Percentiles rank a stretch among this genome's conserved stretches.
Conservation (phyloP, 2,329 filamentous ascomycete genomes). For the Exserohilum rostratum region DNA sequence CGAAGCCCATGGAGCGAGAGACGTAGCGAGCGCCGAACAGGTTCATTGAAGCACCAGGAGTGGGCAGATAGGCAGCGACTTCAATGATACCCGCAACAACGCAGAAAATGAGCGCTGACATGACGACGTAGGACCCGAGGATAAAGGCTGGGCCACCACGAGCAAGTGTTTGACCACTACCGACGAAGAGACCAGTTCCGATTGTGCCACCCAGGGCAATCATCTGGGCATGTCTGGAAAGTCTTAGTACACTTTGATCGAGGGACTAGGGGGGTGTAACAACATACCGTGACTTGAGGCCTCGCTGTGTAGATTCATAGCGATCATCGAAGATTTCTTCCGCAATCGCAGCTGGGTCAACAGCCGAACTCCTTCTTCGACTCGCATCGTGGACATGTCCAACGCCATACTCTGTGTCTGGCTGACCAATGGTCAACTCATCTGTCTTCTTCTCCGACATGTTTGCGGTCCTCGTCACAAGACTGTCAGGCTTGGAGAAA, state of each 20-base stretch:
- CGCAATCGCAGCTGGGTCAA: constrained; percentile 32
- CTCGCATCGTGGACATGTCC: constrained; percentile 7
- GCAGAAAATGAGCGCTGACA: constrained; percentile 36
- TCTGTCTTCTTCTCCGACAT: constrained; percentile 28
- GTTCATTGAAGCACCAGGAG: constrained; percentile 60
- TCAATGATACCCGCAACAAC: constrained; percentile 48
- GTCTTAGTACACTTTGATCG: constrained; percentile 49
- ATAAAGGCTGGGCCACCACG: constrained; percentile 39
- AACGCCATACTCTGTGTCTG: constrained; percentile 17
- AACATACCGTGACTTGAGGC: constrained; percentile 47
- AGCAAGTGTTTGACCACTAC: constrained; percentile 59
- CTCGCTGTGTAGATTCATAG: constrained; percentile 48
- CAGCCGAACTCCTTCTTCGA: constrained; percentile 30
- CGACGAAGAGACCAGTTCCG: constrained; percentile 66
- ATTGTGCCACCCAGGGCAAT: constrained; percentile 67
- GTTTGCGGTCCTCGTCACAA: not conserved
- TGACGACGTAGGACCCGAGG: constrained; percentile 40
- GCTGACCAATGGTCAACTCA: constrained; percentile 3
- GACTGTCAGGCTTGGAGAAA: not conserved
- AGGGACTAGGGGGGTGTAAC: constrained; percentile 11
- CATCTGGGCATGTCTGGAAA: constrained; percentile 60
- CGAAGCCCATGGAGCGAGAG: constrained; percentile 66
- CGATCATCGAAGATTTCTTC: constrained; percentile 43
- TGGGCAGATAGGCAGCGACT: constrained; percentile 63
- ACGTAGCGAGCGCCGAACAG: constrained; percentile 56